These are phyloP conservation scores for Gilbertella persicaria DNA, from an alignment of 371 early-diverging fungal genomes.

Conservation along the genomic window DNA sequence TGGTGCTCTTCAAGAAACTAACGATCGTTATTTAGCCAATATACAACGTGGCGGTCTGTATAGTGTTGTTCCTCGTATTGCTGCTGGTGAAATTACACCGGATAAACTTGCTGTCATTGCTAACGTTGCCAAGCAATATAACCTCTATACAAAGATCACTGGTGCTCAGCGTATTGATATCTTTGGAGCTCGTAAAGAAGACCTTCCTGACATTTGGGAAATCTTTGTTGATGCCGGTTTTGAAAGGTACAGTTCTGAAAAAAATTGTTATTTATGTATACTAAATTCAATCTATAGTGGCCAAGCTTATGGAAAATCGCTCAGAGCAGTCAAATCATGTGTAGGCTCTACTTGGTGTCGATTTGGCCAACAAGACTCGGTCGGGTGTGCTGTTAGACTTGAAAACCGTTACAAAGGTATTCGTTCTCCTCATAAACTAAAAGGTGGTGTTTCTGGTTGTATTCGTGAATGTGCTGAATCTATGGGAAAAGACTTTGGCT, in stretches of 20 bases:
- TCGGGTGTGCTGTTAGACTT: constrained; percentile 65
- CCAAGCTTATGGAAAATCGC: constrained; percentile 71
- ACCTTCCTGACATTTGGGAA: constrained; percentile 69
- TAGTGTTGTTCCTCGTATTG: constrained; percentile 68
- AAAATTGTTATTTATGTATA: constrained; percentile 38
- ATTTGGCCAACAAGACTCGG: constrained; percentile 69
- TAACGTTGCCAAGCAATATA: constrained; percentile 61
- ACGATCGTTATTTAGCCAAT: constrained; percentile 72
- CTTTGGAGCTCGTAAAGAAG: constrained; percentile 66
- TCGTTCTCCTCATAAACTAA: constrained; percentile 70
- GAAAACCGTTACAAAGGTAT: constrained; percentile 72
- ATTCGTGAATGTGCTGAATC: constrained; percentile 74
- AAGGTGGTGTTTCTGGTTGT: constrained; percentile 64
- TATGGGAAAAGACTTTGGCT: constrained; percentile 58
- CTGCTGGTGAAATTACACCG: constrained; percentile 72
- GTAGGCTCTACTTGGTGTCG: constrained; percentile 73
- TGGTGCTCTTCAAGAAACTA: constrained; percentile 66
- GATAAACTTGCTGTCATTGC: constrained; percentile 62
- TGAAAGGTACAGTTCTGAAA: constrained; percentile 53
- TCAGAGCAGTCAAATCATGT: constrained; percentile 75
- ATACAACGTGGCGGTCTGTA: constrained; percentile 73
- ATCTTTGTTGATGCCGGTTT: constrained; percentile 63
- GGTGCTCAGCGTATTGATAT: constrained; percentile 69
- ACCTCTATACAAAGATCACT: constrained; percentile 67
- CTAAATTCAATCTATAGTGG: constrained; percentile 39